Base-by-base conservation (phyloP, 208 protist species). In the Leishmania major region DNA sequence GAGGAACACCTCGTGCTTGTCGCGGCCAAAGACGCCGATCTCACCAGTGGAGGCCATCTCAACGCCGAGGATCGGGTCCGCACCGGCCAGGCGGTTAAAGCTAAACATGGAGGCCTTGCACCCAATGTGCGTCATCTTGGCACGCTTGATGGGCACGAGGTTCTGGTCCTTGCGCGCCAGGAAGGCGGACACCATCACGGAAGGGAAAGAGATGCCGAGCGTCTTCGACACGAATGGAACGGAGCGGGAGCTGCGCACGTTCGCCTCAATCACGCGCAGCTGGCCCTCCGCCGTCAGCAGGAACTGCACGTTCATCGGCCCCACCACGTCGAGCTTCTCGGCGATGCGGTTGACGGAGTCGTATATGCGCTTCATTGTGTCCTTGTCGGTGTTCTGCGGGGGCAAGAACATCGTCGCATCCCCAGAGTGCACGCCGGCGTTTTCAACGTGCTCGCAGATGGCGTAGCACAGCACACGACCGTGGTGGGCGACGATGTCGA, bases 261-360 rank as follows among this genome's bases (percentile, higher is more conserved):
- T 99, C 75, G 98, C 99, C 90, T 99, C 99, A 85, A 99, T 99
- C 3, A 99, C 94, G 75, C 92, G 95, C 75, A 98, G 87, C 84
- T 99, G 93, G 13, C 98, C 96, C 78, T 99, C 96, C 82, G 94
- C 90, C 73, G 99, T 99, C 45, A 98, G 94, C 62, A 99, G 93
- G 88, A 99, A 99, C 92, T 99, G 99, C 76, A 99, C 98, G 91
- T 99, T 99, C 96, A 99, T 99, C 55, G 99, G 99, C 55, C 99
- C 99, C n/a, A 94, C 90, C 31, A 92, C 78, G 60, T 99, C 93
- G n/a, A 99, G 98, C 80, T 93, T 86, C 83, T 94, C 90, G 53
- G 98, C 97, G 79, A 99, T 95, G 83, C 96, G 89, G 88, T 96
- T 90, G 76, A 89, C 88, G 37, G 92, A 88, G 80, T 94, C 88